These are phyloP conservation scores for Yarrowia divulgata DNA, from an alignment of 805 yeast genomes.

Conservation along the genomic window DNA sequence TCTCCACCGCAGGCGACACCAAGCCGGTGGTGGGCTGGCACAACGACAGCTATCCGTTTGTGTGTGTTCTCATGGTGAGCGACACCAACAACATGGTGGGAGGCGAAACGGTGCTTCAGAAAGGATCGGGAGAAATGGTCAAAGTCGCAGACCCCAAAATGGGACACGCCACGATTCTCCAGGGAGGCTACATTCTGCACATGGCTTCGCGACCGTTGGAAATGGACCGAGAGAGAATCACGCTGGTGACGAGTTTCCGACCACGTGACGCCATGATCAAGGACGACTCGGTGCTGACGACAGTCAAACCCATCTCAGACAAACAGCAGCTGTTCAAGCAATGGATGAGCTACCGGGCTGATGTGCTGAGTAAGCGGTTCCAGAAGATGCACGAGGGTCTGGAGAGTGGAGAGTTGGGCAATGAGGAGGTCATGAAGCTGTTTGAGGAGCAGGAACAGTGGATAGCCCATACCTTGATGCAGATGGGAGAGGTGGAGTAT, in stretches of 20 bases:
- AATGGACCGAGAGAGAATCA: constrained; percentile 16
- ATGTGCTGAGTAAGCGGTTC: constrained; percentile 14
- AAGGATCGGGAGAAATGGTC: constrained; percentile 1
- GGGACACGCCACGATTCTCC: constrained; percentile 20
- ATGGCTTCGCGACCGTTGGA: constrained; percentile 22
- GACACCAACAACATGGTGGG: constrained; percentile 56
- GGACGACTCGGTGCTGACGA: constrained; percentile 20
- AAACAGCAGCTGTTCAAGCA: constrained; percentile 16
- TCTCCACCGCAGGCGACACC: constrained; percentile 17
- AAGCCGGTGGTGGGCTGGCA: constrained; percentile 68
- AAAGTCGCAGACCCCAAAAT: constrained; percentile 18
- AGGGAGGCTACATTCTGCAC: constrained; percentile 17
- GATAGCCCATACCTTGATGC: constrained; percentile 23
- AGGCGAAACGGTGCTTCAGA: constrained; percentile 1
- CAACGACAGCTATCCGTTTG: constrained; percentile 67
- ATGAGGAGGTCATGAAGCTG: constrained; percentile 6
- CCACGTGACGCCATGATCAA: constrained; percentile 17
- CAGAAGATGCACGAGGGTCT: constrained; percentile 12
- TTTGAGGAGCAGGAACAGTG: constrained; percentile 27
- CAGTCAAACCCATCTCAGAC: constrained; percentile 4
- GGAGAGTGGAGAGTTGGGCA: constrained; percentile 7
- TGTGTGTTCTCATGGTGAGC: constrained; percentile 67
- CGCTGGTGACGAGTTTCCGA: constrained; percentile 8
- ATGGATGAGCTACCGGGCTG: constrained; percentile 24
- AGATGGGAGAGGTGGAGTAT: constrained; percentile 33